Evolutionary conservation across 208 protist species (phyloP).

Genomic region (Blastocrithidia nonstop): DNA sequence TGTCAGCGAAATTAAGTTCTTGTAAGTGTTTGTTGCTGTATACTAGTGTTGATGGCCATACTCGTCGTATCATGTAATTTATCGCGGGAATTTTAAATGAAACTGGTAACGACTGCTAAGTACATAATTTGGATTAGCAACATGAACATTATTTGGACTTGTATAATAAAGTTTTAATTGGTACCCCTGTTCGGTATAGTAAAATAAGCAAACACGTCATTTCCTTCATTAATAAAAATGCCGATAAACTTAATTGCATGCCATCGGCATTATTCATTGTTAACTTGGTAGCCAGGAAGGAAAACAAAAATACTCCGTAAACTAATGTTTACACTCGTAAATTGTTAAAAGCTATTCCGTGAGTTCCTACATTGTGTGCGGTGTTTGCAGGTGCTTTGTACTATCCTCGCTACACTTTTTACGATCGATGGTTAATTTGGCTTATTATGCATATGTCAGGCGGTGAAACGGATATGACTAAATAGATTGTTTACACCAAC

Average conservation of each 20-base stretch:
- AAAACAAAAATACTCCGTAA: slow-evolving; percentile 5
- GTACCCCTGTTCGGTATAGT: slow-evolving; percentile 8
- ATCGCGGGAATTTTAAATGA: neutral
- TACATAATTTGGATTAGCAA: slow-evolving; percentile 3
- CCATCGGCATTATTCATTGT: slow-evolving; percentile 10
- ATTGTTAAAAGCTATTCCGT: slow-evolving; percentile 7
- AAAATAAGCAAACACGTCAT: slow-evolving; percentile 3
- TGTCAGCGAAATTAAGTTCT: too few relatives aligned
- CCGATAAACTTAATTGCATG: slow-evolving; percentile 2
- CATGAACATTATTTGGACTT: neutral
- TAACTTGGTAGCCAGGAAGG: slow-evolving; percentile 10
- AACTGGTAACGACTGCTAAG: slow-evolving; percentile 1
- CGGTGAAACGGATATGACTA: slow-evolving; percentile 10
- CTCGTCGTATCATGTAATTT: neutral
- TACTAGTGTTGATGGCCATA: slow-evolving; percentile 1
- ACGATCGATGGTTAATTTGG: slow-evolving; percentile 9
- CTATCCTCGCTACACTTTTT: slow-evolving; percentile 12
- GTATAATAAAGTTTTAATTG: slow-evolving; percentile 9
- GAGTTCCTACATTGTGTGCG: slow-evolving; percentile 3
- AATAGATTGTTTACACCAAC: slow-evolving; percentile 11
- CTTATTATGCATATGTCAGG: slow-evolving; percentile 12
- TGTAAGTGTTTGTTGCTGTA: slow-evolving; percentile 2
- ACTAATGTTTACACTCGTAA: slow-evolving; percentile 11
- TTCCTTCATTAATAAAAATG: slow-evolving; percentile 4
- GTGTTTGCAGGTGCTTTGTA: slow-evolving; percentile 13